Evolutionary conservation across 2,329 filamentous ascomycete genomes (phyloP).

Genomic region (Aureobasidium mangrovei): DNA sequence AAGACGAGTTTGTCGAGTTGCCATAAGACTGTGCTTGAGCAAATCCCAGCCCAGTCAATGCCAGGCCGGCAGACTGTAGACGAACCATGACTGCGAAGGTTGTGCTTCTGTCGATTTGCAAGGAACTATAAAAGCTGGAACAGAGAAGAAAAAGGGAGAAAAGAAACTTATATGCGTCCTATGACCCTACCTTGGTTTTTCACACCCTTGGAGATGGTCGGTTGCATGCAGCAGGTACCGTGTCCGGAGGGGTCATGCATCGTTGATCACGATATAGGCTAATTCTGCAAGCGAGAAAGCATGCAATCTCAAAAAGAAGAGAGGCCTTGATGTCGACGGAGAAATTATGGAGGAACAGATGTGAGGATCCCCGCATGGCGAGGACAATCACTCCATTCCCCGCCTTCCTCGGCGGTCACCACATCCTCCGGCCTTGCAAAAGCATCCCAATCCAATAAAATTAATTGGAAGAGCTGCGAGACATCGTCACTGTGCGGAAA

Average conservation of each 20-base stretch:
- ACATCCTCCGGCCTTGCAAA: neutral
- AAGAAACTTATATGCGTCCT: neutral
- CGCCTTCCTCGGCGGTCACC: neutral
- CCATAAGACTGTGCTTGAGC: slow-evolving; percentile 6
- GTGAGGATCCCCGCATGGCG: slow-evolving; percentile 7
- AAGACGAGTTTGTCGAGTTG: slow-evolving; percentile 17
- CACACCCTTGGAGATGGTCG: neutral
- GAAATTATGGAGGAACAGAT: neutral
- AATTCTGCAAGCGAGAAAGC: neutral
- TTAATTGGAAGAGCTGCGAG: neutral
- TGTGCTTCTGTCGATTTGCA: neutral
- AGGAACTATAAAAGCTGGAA: neutral
- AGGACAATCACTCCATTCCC: neutral
- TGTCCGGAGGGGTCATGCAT: slow-evolving; percentile 3
- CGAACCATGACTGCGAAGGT: slow-evolving; percentile 2
- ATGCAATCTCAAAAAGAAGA: neutral
- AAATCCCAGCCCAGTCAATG: neutral
- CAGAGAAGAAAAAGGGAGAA: neutral
- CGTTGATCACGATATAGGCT: slow-evolving; percentile 11
- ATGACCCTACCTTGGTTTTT: neutral
- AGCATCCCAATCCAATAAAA: neutral
- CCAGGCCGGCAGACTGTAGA: neutral
- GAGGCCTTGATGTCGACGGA: slow-evolving; percentile 7
- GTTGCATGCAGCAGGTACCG: slow-evolving; percentile 1
- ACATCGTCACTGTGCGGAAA: neutral